Conservation (phyloP, 192 early-diverging fungal species). For the Coemansia sp. region DNA sequence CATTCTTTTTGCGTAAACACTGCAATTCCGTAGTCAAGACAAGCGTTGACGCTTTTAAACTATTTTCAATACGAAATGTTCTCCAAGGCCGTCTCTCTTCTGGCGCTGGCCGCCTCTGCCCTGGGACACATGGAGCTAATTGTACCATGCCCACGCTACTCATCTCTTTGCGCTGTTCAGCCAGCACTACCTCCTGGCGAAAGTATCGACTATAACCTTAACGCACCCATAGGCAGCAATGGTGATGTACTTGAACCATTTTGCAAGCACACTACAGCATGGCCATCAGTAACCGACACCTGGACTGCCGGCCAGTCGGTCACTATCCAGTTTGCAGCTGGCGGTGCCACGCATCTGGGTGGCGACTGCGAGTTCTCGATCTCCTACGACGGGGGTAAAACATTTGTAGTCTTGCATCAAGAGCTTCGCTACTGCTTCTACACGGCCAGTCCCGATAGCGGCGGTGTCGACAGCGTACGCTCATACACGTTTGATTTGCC, state of each 20-base stretch:
- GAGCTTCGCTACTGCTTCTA: conserved; percentile 54
- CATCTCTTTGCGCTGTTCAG: conserved; percentile 26
- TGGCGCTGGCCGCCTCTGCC: neutral
- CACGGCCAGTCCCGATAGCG: conserved; percentile 1
- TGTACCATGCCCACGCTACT: conserved; percentile 44
- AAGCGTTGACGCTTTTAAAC: too few species aligned
- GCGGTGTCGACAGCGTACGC: conserved; percentile 10
- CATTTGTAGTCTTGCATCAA: conserved; percentile 55
- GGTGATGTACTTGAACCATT: conserved; percentile 11
- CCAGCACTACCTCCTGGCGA: conserved; percentile 50
- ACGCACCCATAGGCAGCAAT: conserved; percentile 34
- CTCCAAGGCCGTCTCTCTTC: neutral
- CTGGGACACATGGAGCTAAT: conserved; percentile 41
- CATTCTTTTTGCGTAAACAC: too few species aligned
- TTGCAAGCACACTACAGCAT: conserved; percentile 53
- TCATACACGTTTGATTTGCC: conserved; percentile 26
- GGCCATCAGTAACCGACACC: conserved; percentile 11
- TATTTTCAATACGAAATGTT: neutral
- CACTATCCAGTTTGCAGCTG: conserved; percentile 41
- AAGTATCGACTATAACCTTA: conserved; percentile 39
- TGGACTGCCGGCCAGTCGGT: conserved; percentile 57
- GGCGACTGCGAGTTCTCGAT: conserved; percentile 64
- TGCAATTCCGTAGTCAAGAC: too few species aligned
- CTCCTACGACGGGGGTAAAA: conserved; percentile 56
- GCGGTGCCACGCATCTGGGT: conserved; percentile 51